These are phyloP conservation scores for Penicillium goetzii DNA, from an alignment of 495 filamentous ascomycete species.

Conservation along the genomic window DNA sequence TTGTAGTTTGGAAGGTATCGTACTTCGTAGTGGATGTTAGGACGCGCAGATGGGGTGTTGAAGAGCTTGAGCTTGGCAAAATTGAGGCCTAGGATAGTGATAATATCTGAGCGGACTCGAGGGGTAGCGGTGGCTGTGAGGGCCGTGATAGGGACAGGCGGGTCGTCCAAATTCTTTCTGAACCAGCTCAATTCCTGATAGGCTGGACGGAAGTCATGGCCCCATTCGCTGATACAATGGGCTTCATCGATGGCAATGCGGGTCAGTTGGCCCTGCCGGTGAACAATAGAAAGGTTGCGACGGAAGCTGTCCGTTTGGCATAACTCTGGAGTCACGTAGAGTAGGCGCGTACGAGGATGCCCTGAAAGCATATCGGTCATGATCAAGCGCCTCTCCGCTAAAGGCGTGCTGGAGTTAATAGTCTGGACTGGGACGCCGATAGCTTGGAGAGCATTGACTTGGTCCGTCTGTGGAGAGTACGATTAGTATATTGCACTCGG, in stretches of 20 bases:
- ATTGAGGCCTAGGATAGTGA: conserved; percentile 71
- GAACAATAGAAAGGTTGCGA: conserved; percentile 68
- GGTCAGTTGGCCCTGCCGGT: conserved; percentile 79
- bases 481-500: conserved; percentile 6
- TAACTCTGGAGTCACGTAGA: conserved; percentile 93
- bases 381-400: conserved; percentile 65
- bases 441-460: conserved; percentile 77
- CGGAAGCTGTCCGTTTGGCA: conserved; percentile 81
- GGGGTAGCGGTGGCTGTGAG: conserved; percentile 88
- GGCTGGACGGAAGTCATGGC: conserved; percentile 93
- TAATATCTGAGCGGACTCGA: conserved; percentile 77
- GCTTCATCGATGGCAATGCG: conserved; percentile 93
- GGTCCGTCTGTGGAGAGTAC: conserved; percentile 68
- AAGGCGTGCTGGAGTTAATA: conserved; percentile 78
- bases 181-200: conserved; percentile 92
- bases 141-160: conserved; percentile 84
- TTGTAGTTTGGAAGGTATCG: conserved; percentile 71
- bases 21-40: conserved; percentile 91
- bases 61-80: conserved; percentile 67
- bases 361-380: conserved; percentile 81
- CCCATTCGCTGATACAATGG: conserved; percentile 98
- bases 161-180: conserved; percentile 71
- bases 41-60: conserved; percentile 75
- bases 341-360: conserved; percentile 78
- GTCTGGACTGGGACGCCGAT: conserved; percentile 79